Evolutionary conservation across 257 asterid genomes (phyloP).

Genomic region (Capsicum chinense): DNA sequence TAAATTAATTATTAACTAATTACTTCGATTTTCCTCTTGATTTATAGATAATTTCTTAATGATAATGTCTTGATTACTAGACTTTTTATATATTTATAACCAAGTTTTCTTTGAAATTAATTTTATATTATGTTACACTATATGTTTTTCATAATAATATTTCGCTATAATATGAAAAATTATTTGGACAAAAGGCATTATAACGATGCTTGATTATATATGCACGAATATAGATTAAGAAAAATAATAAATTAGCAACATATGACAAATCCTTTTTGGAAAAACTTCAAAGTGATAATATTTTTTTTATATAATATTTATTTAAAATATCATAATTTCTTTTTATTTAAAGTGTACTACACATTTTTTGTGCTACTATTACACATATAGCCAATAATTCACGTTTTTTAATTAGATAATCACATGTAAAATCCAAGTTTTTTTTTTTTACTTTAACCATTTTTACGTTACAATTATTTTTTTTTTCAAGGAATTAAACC

Average conservation of each 20-base stretch:
- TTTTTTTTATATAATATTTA: not conserved
- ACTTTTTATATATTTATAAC: not conserved
- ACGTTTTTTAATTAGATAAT: not conserved
- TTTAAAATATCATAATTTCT: not conserved
- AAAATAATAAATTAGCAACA: not conserved
- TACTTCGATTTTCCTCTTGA: too few species aligned
- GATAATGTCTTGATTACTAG: too few species aligned
- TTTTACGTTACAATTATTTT: not conserved
- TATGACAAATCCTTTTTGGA: not conserved
- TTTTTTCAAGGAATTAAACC: not conserved
- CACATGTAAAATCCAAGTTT: not conserved
- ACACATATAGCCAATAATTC: not conserved
- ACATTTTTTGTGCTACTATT: constrained; percentile 7
- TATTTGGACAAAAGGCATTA: too few species aligned
- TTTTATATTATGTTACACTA: too few species aligned
- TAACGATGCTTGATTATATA: too few species aligned
- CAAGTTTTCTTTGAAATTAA: too few species aligned
- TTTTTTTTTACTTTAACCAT: not conserved
- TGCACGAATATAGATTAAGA: too few species aligned
- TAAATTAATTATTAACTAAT: too few species aligned
- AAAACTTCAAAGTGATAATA: not conserved
- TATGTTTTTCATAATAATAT: too few species aligned
- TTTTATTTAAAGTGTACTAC: not conserved
- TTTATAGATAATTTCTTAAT: not conserved
- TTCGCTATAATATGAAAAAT: too few species aligned